These are phyloP conservation scores for Seminavis robusta DNA, from an alignment of 108 stramenopile species.

Conservation along the genomic window DNA sequence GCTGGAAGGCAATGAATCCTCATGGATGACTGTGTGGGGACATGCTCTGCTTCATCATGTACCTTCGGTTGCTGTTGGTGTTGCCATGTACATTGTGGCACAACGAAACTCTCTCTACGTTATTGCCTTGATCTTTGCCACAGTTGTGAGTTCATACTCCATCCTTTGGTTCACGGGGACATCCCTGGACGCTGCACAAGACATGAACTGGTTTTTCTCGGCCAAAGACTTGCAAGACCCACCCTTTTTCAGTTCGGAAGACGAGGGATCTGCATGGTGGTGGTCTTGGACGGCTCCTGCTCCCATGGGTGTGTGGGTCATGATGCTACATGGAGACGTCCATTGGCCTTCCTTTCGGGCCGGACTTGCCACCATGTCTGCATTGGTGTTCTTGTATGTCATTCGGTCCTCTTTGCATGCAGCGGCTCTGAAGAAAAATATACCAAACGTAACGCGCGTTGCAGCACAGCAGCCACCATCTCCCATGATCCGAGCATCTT, in stretches of 20 bases:
- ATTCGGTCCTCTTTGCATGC: constrained; percentile 70
- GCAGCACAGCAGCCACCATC: no score
- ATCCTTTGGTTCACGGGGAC: constrained; percentile 38
- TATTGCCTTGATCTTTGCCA: constrained; percentile 33
- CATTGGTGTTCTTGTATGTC: constrained; percentile 70
- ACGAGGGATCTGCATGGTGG: no score
- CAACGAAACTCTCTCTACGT: constrained; percentile 56
- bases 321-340: no score
- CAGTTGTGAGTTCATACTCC: constrained; percentile 42
- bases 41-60: constrained; percentile 48
- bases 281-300: no score
- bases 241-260: no score
- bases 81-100: constrained; percentile 42
- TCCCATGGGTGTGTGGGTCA: no score
- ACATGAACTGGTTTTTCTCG: constrained; percentile 57
- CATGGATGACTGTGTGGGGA: no score
- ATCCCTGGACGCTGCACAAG: constrained; percentile 42
- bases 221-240: constrained; percentile 45
- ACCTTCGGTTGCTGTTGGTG: constrained; percentile 46
- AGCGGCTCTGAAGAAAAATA: constrained; percentile 52
- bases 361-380: constrained; percentile 44
- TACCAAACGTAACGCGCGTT: no score
- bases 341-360: constrained; percentile 54
- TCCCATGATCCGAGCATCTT: no score
- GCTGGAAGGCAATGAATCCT: constrained; percentile 4